phyloP scores from a whole-genome alignment of 1,139 yeast species.

The Nadsonia starkeyi-henricii region DNA sequence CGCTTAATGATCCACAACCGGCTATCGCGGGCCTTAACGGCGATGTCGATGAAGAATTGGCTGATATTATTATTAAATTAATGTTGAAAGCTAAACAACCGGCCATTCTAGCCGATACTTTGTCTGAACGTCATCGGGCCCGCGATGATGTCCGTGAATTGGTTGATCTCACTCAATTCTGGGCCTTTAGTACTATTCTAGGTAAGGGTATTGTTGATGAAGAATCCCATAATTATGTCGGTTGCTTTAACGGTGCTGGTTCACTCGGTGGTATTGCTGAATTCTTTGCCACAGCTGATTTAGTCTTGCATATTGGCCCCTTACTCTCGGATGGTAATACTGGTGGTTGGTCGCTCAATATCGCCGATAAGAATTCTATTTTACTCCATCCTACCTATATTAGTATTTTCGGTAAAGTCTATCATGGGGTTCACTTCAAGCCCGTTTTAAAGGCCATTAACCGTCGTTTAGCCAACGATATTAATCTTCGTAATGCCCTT shows the following conservation, averaged over 20 bases:
- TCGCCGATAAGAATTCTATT: conserved; percentile 24
- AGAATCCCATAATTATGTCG: conserved; percentile 40
- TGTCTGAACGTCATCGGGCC: conserved; percentile 42
- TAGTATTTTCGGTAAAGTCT: conserved; percentile 28
- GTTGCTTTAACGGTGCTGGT: conserved; percentile 45
- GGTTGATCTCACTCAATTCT: conserved; percentile 31
- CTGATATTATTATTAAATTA: conserved; percentile 33
- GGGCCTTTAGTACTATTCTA: conserved; percentile 33
- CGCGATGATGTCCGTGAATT: conserved; percentile 32
- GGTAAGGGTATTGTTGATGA: conserved; percentile 56
- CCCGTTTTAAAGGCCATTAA: conserved; percentile 33
- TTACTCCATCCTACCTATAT: conserved; percentile 33
- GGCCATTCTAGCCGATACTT: conserved; percentile 50
- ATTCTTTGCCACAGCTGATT: conserved; percentile 25
- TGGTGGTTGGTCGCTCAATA: conserved; percentile 28
- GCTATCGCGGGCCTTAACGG: conserved; percentile 3
- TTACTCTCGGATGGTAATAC: conserved; percentile 29
- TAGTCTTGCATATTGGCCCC: conserved; percentile 28
- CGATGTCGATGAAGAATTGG: conserved; percentile 26
- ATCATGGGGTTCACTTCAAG: conserved; percentile 30
- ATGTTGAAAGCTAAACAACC: conserved; percentile 44
- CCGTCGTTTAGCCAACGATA: conserved; percentile 18
- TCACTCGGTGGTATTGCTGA: conserved; percentile 32
- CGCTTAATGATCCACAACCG: too few relatives aligned
- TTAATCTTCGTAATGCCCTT: conserved; percentile 18